A percentile compares a stretch with the other conserved stretches of the same genome.
These are phyloP conservation scores for Coemansia sp. DNA, from an alignment of 192 early-diverging fungal species.

Conservation along the genomic window DNA sequence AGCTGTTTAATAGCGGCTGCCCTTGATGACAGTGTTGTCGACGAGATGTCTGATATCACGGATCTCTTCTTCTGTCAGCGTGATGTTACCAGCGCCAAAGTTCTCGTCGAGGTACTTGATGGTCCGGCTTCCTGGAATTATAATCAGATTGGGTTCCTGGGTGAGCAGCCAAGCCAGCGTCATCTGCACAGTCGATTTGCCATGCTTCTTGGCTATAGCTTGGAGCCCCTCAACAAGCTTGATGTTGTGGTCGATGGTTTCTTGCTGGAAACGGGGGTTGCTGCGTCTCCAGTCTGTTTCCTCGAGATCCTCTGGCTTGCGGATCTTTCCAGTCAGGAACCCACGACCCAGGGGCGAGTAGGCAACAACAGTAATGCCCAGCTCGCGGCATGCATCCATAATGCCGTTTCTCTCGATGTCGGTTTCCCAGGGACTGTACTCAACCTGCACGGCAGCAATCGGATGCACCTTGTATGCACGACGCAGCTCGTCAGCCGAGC, in stretches of 20 bases:
- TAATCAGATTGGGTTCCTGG: not conserved
- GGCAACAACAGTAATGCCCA: slow-evolving; percentile 69
- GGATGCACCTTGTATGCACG: slow-evolving; percentile 62
- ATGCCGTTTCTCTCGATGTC: slow-evolving; percentile 67
- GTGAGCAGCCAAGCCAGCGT: not conserved
- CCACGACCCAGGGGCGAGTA: slow-evolving; percentile 73
- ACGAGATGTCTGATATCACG: not conserved
- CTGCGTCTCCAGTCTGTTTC: slow-evolving; percentile 55
- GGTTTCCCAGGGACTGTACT: slow-evolving; percentile 57
- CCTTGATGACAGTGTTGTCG: not conserved
- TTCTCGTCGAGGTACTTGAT: slow-evolving; percentile 8
- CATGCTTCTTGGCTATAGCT: slow-evolving; percentile 54
- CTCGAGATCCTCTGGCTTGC: slow-evolving; percentile 54
- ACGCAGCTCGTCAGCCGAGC: slow-evolving; percentile 58
- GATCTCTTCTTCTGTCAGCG: not conserved
- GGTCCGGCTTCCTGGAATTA: not conserved
- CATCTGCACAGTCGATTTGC: not conserved
- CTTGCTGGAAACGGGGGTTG: slow-evolving; percentile 59
- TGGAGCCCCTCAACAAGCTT: slow-evolving; percentile 57
- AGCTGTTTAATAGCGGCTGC: slow-evolving; percentile 1
- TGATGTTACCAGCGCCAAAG: not conserved
- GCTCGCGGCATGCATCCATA: slow-evolving; percentile 66
- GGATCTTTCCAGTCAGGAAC: slow-evolving; percentile 62
- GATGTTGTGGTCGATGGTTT: slow-evolving; percentile 60
- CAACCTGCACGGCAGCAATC: slow-evolving; percentile 10